Conservation (phyloP, 2,329 filamentous ascomycete species). For the Plenodomus tracheiphilus region DNA sequence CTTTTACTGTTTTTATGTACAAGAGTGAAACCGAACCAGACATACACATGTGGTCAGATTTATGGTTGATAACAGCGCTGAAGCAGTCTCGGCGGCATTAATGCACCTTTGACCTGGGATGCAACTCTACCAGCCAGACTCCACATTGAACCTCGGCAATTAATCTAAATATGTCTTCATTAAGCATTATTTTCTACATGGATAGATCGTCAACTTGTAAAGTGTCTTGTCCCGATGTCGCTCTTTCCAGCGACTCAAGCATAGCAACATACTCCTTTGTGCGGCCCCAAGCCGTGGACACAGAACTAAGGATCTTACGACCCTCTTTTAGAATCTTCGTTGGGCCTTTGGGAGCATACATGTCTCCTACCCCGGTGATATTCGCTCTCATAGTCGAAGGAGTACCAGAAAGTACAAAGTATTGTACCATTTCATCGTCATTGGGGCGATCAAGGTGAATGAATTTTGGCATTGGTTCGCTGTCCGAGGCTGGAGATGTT, state of each 20-base stretch:
- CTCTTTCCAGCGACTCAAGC: conserved; percentile 7
- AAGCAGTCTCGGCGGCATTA: too few species aligned
- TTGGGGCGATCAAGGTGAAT: conserved; percentile 60
- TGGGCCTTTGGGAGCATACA: conserved; percentile 10
- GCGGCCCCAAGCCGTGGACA: conserved; percentile 13
- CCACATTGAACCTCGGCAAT: too few species aligned
- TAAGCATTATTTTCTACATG: background rate
- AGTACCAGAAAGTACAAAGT: conserved; percentile 55
- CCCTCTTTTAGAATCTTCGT: conserved; percentile 8
- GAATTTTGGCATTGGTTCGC: conserved; percentile 43
- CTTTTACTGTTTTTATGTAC: too few species aligned
- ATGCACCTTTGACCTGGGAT: too few species aligned
- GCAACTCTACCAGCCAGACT: too few species aligned
- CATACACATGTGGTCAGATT: too few species aligned
- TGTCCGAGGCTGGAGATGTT: background rate
- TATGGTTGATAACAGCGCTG: too few species aligned
- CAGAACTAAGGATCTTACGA: conserved; percentile 7
- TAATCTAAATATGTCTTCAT: too few species aligned
- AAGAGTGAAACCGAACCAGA: too few species aligned
- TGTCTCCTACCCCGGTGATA: conserved; percentile 9
- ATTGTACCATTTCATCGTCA: conserved; percentile 62
- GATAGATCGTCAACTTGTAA: background rate
- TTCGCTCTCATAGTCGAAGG: conserved; percentile 7
- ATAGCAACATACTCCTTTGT: conserved; percentile 1
- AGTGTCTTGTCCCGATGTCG: conserved; percentile 1